phyloP scores from a whole-genome alignment of 768 basidiomycete genomes.

The Pleurotus salmoneostramineus region DNA sequence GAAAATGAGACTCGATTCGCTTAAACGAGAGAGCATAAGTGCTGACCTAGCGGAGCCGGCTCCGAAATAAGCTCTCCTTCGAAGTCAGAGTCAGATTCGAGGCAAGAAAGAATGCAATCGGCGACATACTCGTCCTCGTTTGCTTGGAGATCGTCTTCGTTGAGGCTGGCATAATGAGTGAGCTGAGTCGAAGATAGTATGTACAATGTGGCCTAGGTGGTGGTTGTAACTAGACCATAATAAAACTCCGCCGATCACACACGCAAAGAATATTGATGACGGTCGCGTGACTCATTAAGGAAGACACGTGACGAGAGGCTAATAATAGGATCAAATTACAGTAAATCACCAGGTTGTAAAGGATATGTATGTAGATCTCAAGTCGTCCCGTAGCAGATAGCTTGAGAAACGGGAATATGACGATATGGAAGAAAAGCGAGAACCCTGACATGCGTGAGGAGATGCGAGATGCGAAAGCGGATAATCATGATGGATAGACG shows the following conservation, averaged over 20 bases:
- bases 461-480: slow-evolving; percentile 10
- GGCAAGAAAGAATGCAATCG: neutral
- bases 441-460: slow-evolving; percentile 8
- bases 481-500: slow-evolving; percentile 6
- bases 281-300: neutral
- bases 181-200: neutral
- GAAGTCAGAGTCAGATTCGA: neutral
- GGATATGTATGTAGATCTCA: neutral
- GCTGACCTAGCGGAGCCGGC: slow-evolving; percentile 31
- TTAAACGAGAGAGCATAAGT: neutral
- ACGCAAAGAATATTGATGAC: neutral
- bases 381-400: neutral
- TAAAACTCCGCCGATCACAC: neutral
- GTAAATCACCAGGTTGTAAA: neutral
- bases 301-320: neutral
- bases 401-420: neutral
- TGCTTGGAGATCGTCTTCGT: slow-evolving; percentile 20
- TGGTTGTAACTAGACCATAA: too few species aligned
- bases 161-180: slow-evolving; percentile 17
- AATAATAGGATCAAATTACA: neutral
- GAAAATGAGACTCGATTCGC: neutral
- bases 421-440: neutral
- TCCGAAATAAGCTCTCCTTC: slow-evolving; percentile 29
- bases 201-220: too few species aligned
- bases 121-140: neutral